Conservation (phyloP, 768 basidiomycete species). For the Lepiota venenata region DNA sequence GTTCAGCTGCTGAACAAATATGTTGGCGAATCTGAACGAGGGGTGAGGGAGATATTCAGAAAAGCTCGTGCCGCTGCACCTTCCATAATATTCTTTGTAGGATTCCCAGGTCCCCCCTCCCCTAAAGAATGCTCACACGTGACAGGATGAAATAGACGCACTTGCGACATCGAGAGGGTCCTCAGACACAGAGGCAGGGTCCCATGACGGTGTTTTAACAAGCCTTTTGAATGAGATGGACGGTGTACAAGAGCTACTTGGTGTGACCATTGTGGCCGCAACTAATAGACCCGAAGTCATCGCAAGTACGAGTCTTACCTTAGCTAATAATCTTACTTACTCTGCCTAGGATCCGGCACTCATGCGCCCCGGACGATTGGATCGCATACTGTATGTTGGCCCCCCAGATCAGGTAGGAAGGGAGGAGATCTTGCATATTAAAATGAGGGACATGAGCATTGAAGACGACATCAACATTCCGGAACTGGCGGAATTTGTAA, state of each 20-base stretch:
- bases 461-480: constrained; percentile 64
- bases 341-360: constrained; percentile 73
- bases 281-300: constrained; percentile 96
- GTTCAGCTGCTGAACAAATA: constrained; percentile 91
- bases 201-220: constrained; percentile 88
- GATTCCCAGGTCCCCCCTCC: constrained; percentile 24
- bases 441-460: constrained; percentile 76
- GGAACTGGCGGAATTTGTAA: constrained; percentile 68
- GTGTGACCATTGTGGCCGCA: constrained; percentile 94
- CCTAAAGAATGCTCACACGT: background rate
- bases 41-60: constrained; percentile 91
- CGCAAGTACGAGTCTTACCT: constrained; percentile 26
- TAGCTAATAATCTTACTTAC: background rate
- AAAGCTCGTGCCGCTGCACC: constrained; percentile 94
- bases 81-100: constrained; percentile 94
- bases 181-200: constrained; percentile 49
- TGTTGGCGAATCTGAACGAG: constrained; percentile 95
- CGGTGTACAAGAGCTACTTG: constrained; percentile 90
- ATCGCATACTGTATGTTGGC: constrained; percentile 92
- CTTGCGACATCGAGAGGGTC: constrained; percentile 76
- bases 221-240: constrained; percentile 98
- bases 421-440: constrained; percentile 82
- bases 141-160: constrained; percentile 95
- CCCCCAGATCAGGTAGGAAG: constrained; percentile 81
- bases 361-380: constrained; percentile 92